Conservation (phyloP, 2,329 filamentous ascomycete genomes). For the Fusarium algeriense region DNA sequence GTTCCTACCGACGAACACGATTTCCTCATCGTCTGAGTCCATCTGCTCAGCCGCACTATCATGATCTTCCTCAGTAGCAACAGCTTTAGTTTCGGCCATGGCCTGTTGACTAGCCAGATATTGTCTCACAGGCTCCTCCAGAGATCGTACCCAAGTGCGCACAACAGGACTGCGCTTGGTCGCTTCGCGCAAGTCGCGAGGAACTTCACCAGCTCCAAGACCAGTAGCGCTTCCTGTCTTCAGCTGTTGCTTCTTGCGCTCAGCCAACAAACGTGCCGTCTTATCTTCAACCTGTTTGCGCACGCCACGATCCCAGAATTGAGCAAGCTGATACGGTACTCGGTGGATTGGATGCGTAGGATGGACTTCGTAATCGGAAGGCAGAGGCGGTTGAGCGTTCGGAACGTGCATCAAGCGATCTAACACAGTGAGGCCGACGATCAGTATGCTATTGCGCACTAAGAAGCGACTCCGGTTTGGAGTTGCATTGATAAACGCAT, state of each 20-base stretch:
- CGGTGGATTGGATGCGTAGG: conserved; percentile 83
- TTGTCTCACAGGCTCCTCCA: conserved; percentile 85
- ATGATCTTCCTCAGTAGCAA: conserved; percentile 31
- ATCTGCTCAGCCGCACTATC: conserved; percentile 55
- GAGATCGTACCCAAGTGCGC: conserved; percentile 80
- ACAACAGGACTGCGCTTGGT: conserved; percentile 85
- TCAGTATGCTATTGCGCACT: conserved; percentile 25
- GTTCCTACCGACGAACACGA: conserved; percentile 85
- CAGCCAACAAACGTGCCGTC: conserved; percentile 54
- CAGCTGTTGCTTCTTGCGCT: conserved; percentile 62
- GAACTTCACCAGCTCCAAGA: conserved; percentile 70
- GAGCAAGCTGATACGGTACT: conserved; percentile 90
- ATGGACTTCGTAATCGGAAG: conserved; percentile 84
- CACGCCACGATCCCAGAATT: conserved; percentile 78
- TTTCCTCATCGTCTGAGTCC: conserved; percentile 79
- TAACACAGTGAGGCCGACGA: conserved; percentile 52
- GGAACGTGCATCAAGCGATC: conserved; percentile 90
- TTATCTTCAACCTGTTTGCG: conserved; percentile 65
- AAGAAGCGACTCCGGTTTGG: background rate
- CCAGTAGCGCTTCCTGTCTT: conserved; percentile 56
- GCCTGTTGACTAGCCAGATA: conserved; percentile 72
- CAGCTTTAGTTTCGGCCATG: conserved; percentile 25
- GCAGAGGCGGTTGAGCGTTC: conserved; percentile 83
- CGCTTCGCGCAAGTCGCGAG: conserved; percentile 82
- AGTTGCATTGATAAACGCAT: conserved; percentile 40